Percentiles rank a stretch among this genome's conserved stretches.
These are phyloP conservation scores for Botrytis deweyae DNA, from an alignment of 2,329 filamentous ascomycete genomes.

Conservation along the genomic window DNA sequence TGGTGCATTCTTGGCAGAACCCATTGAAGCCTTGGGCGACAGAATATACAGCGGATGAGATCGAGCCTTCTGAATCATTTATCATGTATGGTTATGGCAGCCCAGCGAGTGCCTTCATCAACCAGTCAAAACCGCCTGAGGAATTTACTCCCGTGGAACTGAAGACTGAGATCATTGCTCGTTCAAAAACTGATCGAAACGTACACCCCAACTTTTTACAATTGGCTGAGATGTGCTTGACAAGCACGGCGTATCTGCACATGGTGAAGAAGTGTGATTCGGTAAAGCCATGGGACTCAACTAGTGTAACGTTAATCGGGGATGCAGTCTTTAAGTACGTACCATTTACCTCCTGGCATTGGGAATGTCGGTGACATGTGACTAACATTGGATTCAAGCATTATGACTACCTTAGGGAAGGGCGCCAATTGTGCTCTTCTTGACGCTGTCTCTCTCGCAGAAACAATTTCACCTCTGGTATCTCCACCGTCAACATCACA, in stretches of 20 bases:
- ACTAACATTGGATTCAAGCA: slow-evolving; percentile 26
- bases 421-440: slow-evolving; percentile 37
- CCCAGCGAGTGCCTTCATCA: slow-evolving; percentile 28
- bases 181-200: slow-evolving; percentile 24
- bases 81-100: slow-evolving; percentile 37
- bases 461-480: slow-evolving; percentile 21
- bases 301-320: slow-evolving; percentile 33
- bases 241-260: slow-evolving; percentile 31
- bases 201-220: slow-evolving; percentile 29
- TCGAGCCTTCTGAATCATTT: slow-evolving; percentile 34
- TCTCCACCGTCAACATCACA: background rate
- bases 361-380: background rate
- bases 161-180: slow-evolving; percentile 30
- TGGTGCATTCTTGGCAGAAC: slow-evolving; percentile 35
- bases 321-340: slow-evolving; percentile 36
- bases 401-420: slow-evolving; percentile 35
- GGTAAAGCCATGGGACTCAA: slow-evolving; percentile 32
- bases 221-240: slow-evolving; percentile 29
- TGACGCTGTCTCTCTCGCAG: slow-evolving; percentile 34
- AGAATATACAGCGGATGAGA: slow-evolving; percentile 28
- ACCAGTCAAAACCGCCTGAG: slow-evolving; percentile 28
- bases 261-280: slow-evolving; percentile 31
- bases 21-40: slow-evolving; percentile 31
- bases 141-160: slow-evolving; percentile 31
- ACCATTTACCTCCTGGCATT: background rate